Conservation (phyloP, 1,284 basidiomycete genomes). For the Cerioporus squamosus region DNA sequence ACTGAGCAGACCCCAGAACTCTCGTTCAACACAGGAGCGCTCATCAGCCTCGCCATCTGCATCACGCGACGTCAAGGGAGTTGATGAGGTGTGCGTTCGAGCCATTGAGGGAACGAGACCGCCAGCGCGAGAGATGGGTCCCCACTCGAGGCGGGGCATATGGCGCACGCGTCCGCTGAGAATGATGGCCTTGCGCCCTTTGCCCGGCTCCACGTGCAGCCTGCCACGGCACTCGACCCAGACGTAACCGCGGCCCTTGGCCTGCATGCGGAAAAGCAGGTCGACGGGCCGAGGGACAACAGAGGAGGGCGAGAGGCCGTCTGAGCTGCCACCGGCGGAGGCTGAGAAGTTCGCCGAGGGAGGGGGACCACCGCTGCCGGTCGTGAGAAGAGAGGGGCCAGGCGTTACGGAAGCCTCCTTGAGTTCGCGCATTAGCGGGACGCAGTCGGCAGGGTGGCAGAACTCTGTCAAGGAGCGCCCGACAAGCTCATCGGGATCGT, state of each 20-base stretch:
- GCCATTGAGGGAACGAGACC: conserved; percentile 39
- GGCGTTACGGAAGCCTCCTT: conserved; percentile 72
- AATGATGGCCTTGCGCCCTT: conserved; percentile 89
- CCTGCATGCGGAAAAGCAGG: conserved; percentile 76
- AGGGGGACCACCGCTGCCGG: neutral
- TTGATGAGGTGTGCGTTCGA: conserved; percentile 4
- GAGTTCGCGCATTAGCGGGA: conserved; percentile 90
- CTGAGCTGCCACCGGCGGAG: conserved; percentile 3
- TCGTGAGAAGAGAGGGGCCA: conserved; percentile 13
- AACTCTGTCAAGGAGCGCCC: conserved; percentile 79
- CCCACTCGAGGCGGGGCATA: conserved; percentile 72
- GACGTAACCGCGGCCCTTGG: conserved; percentile 69
- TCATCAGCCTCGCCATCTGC: conserved; percentile 14
- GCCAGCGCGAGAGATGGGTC: conserved; percentile 50
- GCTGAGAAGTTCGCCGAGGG: neutral
- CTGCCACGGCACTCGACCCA: conserved; percentile 90
- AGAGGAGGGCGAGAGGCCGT: conserved; percentile 19
- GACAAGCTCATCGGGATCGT: conserved; percentile 81
- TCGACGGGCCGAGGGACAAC: conserved; percentile 56
- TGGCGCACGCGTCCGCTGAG: conserved; percentile 74
- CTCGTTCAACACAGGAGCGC: conserved; percentile 31
- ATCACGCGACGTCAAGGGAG: neutral
- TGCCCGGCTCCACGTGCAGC: conserved; percentile 86
- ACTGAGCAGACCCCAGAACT: conserved; percentile 66
- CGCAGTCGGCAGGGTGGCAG: conserved; percentile 88